phyloP scores from a whole-genome alignment of 2,329 filamentous ascomycete genomes.

The Tolypocladium pustulatum region DNA sequence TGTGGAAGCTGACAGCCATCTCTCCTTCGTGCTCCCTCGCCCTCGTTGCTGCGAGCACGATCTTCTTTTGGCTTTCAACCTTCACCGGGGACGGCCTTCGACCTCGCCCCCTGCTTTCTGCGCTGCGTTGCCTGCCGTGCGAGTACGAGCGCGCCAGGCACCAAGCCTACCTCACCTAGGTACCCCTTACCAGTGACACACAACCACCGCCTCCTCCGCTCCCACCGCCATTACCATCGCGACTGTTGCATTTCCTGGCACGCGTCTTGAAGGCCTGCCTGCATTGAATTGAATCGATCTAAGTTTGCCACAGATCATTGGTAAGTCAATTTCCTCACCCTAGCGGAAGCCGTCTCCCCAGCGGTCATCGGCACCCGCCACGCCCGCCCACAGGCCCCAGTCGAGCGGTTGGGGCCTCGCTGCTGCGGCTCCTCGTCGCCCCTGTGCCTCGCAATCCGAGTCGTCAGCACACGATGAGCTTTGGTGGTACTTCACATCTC shows the following conservation, averaged over 20 bases:
- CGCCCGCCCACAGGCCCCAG: too few species aligned
- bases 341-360: not conserved
- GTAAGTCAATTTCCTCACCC: not conserved
- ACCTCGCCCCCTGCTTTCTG: not conserved
- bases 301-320: not conserved
- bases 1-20: not conserved
- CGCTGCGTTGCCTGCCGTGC: not conserved
- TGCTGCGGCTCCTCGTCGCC: not conserved
- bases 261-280: not conserved
- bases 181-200: not conserved
- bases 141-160: not conserved
- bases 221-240: not conserved
- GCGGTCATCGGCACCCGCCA: not conserved
- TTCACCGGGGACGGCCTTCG: not conserved
- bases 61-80: not conserved
- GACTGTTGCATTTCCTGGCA: not conserved
- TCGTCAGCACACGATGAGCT: not conserved
- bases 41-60: not conserved
- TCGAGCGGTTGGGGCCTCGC: not conserved
- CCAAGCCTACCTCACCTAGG: too few species aligned
- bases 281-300: not conserved
- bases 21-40: not conserved
- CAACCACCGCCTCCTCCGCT: not conserved
- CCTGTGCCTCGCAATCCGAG: not conserved
- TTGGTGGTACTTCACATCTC: not conserved